Base-by-base conservation (phyloP, 176 grass and related monocot species). In the Panicum miliaceum region DNA sequence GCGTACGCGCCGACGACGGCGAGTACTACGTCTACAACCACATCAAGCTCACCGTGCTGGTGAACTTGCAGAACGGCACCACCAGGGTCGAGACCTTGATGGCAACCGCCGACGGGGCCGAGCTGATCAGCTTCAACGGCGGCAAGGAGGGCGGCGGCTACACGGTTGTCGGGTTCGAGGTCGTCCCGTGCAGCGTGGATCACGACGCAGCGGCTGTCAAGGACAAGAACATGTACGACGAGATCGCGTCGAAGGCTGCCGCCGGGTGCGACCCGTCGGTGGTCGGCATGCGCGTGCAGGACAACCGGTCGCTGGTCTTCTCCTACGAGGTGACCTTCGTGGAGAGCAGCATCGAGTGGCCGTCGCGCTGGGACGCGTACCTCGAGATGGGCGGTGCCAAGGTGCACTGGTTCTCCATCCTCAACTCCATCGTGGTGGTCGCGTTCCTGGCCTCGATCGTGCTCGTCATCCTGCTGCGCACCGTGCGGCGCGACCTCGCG, bases 361-460 rank as follows among this genome's bases (percentile, higher is more conserved):
- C 89, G 22, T 94, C 92, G 23, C 89, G 92, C 11, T 94, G 92
- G 92, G 86, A 94, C 84, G 77, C 84, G 20, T 94, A 94, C 72
- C 82, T 94, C 6, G 64, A 91, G 52, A 89, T 89, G 92, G 92
- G 87, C 1, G 92, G 92, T 4, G 76, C 86, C 12, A 86, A 84
- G 77, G 92, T 94, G 61, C 92, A 89, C 73, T 94, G 92, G 92
- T 91, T 94, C 71, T 94, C 92, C 20, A 94, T 94, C 74, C 89
- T 94, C 66, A 91, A 89, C 60, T 94, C 92, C 59, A 76, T 91
- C 34, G 79, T 91, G 22, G 84, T 94, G 41, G 81, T 94, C 18
- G 81, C 92, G 4, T 87, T 89, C 81, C 86, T 94, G 12, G 92
- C 92, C 8, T 86, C 84, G 22, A 91, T 91, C 32, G 77, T 91